phyloP scores from a whole-genome alignment of 305 asterid species.

The Fraxinus baroniana region DNA sequence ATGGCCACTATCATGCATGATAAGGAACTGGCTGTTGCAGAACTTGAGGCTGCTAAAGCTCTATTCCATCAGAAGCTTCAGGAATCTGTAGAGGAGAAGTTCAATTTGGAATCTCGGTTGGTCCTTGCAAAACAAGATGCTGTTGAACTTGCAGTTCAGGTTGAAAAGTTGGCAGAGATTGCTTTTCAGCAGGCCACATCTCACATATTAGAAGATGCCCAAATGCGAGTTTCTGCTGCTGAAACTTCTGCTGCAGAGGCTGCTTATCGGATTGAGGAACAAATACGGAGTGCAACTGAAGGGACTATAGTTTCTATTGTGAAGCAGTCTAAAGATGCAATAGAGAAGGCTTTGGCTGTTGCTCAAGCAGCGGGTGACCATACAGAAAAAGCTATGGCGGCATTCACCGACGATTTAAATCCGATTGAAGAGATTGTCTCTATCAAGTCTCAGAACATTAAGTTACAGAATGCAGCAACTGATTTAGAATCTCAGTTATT shows the following conservation, averaged over 20 bases:
- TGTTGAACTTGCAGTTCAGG: slow-evolving; percentile 48
- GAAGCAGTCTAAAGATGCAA: slow-evolving; percentile 39
- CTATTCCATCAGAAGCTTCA: slow-evolving; percentile 37
- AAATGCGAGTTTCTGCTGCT: slow-evolving; percentile 39
- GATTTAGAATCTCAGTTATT: slow-evolving; percentile 30
- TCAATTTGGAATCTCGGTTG: slow-evolving; percentile 39
- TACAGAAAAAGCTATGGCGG: slow-evolving; percentile 31
- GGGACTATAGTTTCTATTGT: slow-evolving; percentile 32
- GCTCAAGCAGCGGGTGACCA: slow-evolving; percentile 39
- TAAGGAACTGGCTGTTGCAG: slow-evolving; percentile 38
- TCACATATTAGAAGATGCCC: slow-evolving; percentile 45
- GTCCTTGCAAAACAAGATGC: slow-evolving; percentile 45
- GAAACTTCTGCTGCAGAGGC: slow-evolving; percentile 44
- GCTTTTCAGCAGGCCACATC: slow-evolving; percentile 48
- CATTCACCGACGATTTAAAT: slow-evolving; percentile 30
- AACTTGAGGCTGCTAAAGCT: slow-evolving; percentile 41
- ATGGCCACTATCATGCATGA: slow-evolving; percentile 31
- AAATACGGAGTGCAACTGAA: slow-evolving; percentile 36
- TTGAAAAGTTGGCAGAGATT: slow-evolving; percentile 41
- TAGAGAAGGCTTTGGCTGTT: slow-evolving; percentile 42
- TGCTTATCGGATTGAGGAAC: slow-evolving; percentile 40
- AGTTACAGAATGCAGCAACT: slow-evolving; percentile 33
- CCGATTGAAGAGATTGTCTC: slow-evolving; percentile 29
- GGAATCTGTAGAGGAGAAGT: slow-evolving; percentile 36
- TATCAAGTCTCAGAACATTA: slow-evolving; percentile 31